Percentiles rank a stretch among this genome's conserved stretches.
Conservation (phyloP, 1,284 basidiomycete species). For the Ceratobasidium sp. region DNA sequence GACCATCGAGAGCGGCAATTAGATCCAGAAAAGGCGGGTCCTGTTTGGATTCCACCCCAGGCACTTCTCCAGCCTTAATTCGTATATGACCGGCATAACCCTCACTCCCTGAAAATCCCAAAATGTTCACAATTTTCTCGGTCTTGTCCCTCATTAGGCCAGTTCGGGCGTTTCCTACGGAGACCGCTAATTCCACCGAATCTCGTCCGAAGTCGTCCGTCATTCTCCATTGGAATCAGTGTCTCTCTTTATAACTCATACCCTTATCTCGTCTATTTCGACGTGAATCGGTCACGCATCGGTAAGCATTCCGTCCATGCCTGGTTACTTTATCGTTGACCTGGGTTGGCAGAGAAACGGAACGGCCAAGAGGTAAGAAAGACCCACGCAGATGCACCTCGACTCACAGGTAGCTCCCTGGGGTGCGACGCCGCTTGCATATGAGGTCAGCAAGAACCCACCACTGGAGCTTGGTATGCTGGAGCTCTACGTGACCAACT, state of each 20-base stretch:
- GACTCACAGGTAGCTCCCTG: neutral
- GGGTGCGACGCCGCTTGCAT: conserved; percentile 7
- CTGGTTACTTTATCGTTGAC: neutral
- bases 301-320: neutral
- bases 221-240: conserved; percentile 46
- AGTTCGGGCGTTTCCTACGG: conserved; percentile 97
- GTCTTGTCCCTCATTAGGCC: conserved; percentile 54
- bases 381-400: conserved; percentile 4
- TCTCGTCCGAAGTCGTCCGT: conserved; percentile 65
- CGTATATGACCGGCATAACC: neutral
- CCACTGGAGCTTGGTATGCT: conserved; percentile 12
- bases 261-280: conserved; percentile 30
- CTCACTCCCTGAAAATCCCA: neutral
- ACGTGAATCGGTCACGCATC: conserved; percentile 1
- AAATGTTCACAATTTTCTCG: neutral
- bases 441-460: neutral
- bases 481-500: conserved; percentile 21
- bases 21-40: conserved; percentile 80
- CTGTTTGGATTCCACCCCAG: neutral
- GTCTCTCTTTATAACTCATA: neutral
- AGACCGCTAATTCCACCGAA: conserved; percentile 87
- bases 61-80: neutral
- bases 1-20: conserved; percentile 96
- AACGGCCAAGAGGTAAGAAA: neutral
- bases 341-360: neutral